Evolutionary conservation across 768 basidiomycete species (phyloP).

Genomic region (Podaxis mareebaensis): DNA sequence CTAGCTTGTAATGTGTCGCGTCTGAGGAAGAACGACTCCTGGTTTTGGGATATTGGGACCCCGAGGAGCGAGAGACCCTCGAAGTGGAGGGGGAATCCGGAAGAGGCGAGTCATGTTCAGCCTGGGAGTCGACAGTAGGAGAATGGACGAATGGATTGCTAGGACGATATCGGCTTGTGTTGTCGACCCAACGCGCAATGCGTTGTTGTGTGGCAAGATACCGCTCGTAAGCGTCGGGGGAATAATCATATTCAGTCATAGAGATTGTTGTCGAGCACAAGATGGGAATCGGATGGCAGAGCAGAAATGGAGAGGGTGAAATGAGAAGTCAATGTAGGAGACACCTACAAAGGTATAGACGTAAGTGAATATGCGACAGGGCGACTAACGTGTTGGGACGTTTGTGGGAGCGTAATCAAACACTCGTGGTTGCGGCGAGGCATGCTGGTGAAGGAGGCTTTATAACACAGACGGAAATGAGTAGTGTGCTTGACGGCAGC

Average conservation of each 20-base stretch:
- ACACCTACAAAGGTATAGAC: not conserved
- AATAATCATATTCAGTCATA: conserved; percentile 21
- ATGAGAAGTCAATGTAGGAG: not conserved
- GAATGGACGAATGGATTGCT: conserved; percentile 17
- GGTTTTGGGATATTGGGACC: not conserved
- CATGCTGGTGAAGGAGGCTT: not conserved
- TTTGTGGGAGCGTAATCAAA: not conserved
- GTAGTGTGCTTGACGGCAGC: not conserved
- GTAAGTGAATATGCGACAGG: not conserved
- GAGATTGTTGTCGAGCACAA: not conserved
- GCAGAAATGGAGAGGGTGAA: not conserved
- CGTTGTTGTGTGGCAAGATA: conserved; percentile 18
- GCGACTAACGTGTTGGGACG: not conserved
- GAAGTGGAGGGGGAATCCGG: not conserved
- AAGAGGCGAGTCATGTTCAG: not conserved
- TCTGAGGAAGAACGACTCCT: conserved; percentile 5
- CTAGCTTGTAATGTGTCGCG: not conserved
- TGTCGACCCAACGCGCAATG: conserved; percentile 17
- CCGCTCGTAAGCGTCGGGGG: conserved; percentile 16
- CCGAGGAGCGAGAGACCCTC: not conserved
- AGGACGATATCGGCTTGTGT: conserved; percentile 2
- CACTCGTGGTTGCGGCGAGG: conserved; percentile 4
- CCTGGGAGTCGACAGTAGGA: not conserved
- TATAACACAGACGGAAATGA: not conserved
- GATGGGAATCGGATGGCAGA: not conserved